Evolutionary conservation across 75 land plant genomes (phyloP), one percentile per base, ranked within the genome.

Genomic region (Adiantum capillusveneris): DNA sequence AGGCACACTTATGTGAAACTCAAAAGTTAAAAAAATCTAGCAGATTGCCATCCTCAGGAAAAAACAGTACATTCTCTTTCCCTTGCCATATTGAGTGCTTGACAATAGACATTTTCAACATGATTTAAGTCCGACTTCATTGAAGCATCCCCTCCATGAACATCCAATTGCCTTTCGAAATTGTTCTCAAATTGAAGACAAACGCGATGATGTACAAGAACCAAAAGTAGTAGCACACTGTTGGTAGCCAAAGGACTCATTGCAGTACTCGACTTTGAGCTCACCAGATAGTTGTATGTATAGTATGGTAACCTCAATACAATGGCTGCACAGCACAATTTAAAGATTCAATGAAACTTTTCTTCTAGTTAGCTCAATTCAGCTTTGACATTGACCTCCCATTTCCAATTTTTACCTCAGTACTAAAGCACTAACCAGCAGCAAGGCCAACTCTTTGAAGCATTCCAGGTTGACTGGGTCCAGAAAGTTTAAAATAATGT

Each of bases 401-500:
- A 5, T 34, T 34, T 34, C 37, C 37, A 34, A 9, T 5, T 34
- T 34, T 34, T 34, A 34, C 37, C 37, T 34, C 37, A 34, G 9
- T 34, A 34, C 9, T 3, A 34, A 34, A 34, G 3, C 37, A 34
- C 37, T 34, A 34, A 34, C 37, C 37, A 53, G 72, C 72, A 31
- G 72, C 72, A 27, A 72, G 41, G 44, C 71, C 64, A 28, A 70
- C 64, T 53, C 36, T 66, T 20, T 57, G 44, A 31, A 70, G 48
- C 54, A 70, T 56, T 65, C 72, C 71, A 20, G 70, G 64, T 20
- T 66, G 60, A 39, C 21, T 66, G 25, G n/a, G 72, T 52, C 52
- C 52, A 0, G 64, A 62, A 22, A 62, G 25, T 30, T 14, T 56
- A 2, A 31, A 18, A 34, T 46, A 53, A 34, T 65, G 67, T 27